Evolutionary conservation across 768 basidiomycete species (phyloP).

Genomic region (Leccinum subgranulosum): DNA sequence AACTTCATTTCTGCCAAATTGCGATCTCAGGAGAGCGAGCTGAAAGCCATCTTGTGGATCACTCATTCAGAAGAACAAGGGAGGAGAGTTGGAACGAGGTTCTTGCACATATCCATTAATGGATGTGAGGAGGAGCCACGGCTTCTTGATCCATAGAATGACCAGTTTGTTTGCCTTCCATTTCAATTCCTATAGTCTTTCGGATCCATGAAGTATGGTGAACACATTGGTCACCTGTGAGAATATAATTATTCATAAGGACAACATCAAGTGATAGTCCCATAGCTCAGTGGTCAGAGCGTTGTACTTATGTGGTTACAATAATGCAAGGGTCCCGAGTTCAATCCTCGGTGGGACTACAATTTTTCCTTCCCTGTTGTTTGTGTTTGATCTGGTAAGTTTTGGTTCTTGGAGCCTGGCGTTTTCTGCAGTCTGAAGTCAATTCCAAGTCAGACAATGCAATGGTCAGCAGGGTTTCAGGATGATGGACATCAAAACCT

Average conservation of each 20-base stretch:
- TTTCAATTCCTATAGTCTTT: too few species aligned
- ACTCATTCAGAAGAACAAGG: slow-evolving; percentile 86
- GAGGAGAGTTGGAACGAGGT: slow-evolving; percentile 67
- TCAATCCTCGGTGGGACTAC: slow-evolving; percentile 63
- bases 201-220: too few species aligned
- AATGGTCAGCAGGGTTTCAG: background rate
- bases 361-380: slow-evolving; percentile 24
- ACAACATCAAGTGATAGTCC: slow-evolving; percentile 29
- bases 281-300: slow-evolving; percentile 63
- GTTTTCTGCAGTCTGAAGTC: background rate
- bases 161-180: too few species aligned
- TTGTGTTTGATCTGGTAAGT: background rate
- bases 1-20: slow-evolving; percentile 53
- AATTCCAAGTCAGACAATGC: background rate
- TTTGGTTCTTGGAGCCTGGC: background rate
- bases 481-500: background rate
- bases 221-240: background rate
- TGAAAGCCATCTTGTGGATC: slow-evolving; percentile 84
- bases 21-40: slow-evolving; percentile 39
- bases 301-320: slow-evolving; percentile 60
- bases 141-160: slow-evolving; percentile 25
- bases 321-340: slow-evolving; percentile 61
- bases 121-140: slow-evolving; percentile 41
- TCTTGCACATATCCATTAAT: slow-evolving; percentile 47
- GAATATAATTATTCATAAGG: background rate